Evolutionary conservation across 768 basidiomycete genomes (phyloP), one percentile per base, ranked within the genome.

Genomic region (Amanita jacksonii): DNA sequence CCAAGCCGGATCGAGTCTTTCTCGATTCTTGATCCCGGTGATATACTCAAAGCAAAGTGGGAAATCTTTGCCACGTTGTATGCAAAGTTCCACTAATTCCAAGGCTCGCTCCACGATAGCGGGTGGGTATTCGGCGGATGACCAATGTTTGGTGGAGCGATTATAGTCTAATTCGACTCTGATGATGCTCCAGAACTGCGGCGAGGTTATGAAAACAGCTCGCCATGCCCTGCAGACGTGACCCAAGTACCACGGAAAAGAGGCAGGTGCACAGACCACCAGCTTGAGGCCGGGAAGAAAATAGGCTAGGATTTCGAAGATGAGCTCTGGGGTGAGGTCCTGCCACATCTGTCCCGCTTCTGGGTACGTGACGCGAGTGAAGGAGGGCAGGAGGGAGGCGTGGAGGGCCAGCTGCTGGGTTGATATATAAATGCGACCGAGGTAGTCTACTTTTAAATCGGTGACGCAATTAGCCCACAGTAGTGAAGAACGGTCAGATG

Each of bases 191-290:
- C 38, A 40, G 18, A 40, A 40, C 18, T 18, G 24, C 23, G 25
- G 38, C 15, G 38, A 27, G 10, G 38, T 25, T 15, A 28, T 16
- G 27, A 40, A 40, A 13, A 40, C 25, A 15, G 38, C 25, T 25
- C 38, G 12, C 38, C 38, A 40, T n/a, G 13, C 25, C 27, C 23
- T 3, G 25, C 38, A 40, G 10, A 40, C 28, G 15, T 40, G 38
- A 15, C 38, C 38, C n/a, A 40, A 25, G 9, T 40, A 16, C 38
- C 38, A 40, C 10, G 38, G 38, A 30, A 40, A 40, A 2, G 27
- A 6, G 8, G 7, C 8, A 16, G 38, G 10, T 2, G 15, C 5
- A 6, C 25, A 9, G 15, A 18, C 38, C n/a, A 18, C 8, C 27
- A 40, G 18, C 23, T 9, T 18, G 15, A 28, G 38, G 18, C 38